A percentile compares a stretch with the other conserved stretches of the same genome.
Evolutionary conservation across 805 yeast species (phyloP).

Genomic region (Metschnikowia vanudenii): DNA sequence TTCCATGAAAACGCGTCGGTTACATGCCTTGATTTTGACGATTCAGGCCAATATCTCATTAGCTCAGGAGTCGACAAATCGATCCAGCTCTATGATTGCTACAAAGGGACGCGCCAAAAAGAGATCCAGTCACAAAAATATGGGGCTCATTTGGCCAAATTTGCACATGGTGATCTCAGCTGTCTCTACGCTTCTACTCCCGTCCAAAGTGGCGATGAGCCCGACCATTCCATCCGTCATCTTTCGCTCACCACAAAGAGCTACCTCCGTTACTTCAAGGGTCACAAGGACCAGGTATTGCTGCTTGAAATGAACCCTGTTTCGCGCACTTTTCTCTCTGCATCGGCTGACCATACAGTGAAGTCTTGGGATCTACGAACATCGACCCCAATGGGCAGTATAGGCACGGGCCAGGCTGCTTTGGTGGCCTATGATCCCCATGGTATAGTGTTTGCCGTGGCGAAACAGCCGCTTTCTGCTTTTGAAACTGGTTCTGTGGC

Average conservation of each 20-base stretch:
- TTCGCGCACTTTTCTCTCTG: constrained; percentile 59
- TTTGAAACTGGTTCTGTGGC: constrained; percentile 27
- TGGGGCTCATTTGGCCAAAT: constrained; percentile 84
- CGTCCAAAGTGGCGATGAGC: constrained; percentile 28
- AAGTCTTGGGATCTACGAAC: constrained; percentile 85
- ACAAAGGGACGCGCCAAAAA: constrained; percentile 64
- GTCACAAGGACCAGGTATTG: constrained; percentile 77
- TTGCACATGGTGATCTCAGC: constrained; percentile 70
- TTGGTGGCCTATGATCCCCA: constrained; percentile 78
- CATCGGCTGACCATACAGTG: constrained; percentile 75
- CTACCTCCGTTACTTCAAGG: constrained; percentile 80
- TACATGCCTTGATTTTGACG: constrained; percentile 77
- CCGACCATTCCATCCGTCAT: constrained; percentile 72
- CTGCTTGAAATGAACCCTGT: constrained; percentile 72
- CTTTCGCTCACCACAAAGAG: constrained; percentile 74
- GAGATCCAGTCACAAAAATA: constrained; percentile 83
- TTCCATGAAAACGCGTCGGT: constrained; percentile 54
- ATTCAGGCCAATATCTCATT: constrained; percentile 72
- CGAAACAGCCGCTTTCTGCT: constrained; percentile 18
- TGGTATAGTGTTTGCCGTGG: constrained; percentile 78
- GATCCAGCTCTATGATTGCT: constrained; percentile 76
- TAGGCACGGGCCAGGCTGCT: constrained; percentile 52
- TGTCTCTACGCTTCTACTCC: constrained; percentile 82
- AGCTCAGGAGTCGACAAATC: constrained; percentile 80
- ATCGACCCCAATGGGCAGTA: constrained; percentile 58